Base-by-base conservation (phyloP, 169 alveolate species). In the Plasmodium malariae region DNA sequence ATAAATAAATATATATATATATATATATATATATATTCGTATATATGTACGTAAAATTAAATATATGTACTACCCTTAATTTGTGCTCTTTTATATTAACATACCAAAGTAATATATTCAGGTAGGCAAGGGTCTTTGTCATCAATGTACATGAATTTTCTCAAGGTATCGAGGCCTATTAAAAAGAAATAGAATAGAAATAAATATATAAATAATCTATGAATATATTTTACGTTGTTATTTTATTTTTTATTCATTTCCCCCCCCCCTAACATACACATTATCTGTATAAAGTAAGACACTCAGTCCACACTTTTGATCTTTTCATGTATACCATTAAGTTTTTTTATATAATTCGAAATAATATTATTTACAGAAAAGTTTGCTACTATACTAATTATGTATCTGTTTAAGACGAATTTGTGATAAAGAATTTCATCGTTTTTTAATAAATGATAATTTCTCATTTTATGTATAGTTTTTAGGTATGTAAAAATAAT, bases 71-170 rank as follows among this genome's bases (percentile, higher is more conserved):
- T 24, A 28, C 45, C 19, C 21, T 40, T 57, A 1, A 34, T 74
- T 17, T 55, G 12, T 11, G 11, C 12, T 14, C 24, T 40, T 43
- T 43, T 24, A 6, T 32, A 54, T 36, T 14, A 48, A 12, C 91
- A 26, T 83, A 83, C 91, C 72, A 83, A 55, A 68, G 68, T 54
- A 49, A 85, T 67, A 83, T 83, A 83, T 83, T 83, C 91, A 32
- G 91, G 49, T 69, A 83, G 17, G 40, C 85, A 83, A 5, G 91
- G 45, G 60, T 83, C 91, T 28, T 59, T 83, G 28, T 83, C 91
- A 45, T 83, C 91, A 40, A 83, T 57, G 43, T 83, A 83, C 91
- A 83, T 83, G 43, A 67, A 83, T 26, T 83, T 83, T 67, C 86
- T 67, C 54, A 83, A 67, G 36, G 68, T 12, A 48, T 67, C 74